Evolutionary conservation across 352 stramenopile species (phyloP), one percentile per base, ranked within the genome.

Genomic region (Sclerospora graminicola): DNA sequence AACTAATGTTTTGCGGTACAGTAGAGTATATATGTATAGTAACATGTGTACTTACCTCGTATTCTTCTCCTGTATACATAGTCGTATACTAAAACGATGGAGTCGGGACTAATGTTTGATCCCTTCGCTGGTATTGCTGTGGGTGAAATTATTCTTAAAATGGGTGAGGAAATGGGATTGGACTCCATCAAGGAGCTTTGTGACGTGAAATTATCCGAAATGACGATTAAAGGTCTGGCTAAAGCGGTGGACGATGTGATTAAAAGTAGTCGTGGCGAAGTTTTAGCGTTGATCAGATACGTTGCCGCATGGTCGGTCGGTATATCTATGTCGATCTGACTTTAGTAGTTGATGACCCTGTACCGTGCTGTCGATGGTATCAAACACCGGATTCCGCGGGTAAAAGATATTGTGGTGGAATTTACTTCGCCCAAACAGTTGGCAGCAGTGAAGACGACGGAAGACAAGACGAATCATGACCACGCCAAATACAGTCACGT

Each of bases 71-170:
- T n/a, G n/a, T n/a, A n/a, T n/a, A n/a, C n/a, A n/a, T n/a, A n/a
- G n/a, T n/a, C n/a, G n/a, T n/a, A n/a, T n/a, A n/a, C n/a, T n/a
- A n/a, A n/a, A n/a, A n/a, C n/a, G n/a, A n/a, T n/a, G n/a, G n/a
- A n/a, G n/a, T n/a, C n/a, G n/a, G n/a, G n/a, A n/a, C n/a, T n/a
- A n/a, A n/a, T 83, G 35, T 87, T 77, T 45, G 74, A 87, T 27
- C 74, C 74, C 4, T 51, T 87, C 7, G 74, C 69, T 11, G 74
- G 74, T 16, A 83, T 87, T 53, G 55, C 76, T 3, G 71, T 87
- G 15, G 71, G 74, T n/a, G 71, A 66, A 2, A 83, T 87, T 27
- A 82, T 87, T 24, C 46, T 84, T 18, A 87, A 87, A 44, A 87
- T 84, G 70, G 74, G 74, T 9, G 69, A 58, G 11, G 74, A 87